phyloP scores from a whole-genome alignment of 208 protist genomes.

The Leishmania tropica region DNA sequence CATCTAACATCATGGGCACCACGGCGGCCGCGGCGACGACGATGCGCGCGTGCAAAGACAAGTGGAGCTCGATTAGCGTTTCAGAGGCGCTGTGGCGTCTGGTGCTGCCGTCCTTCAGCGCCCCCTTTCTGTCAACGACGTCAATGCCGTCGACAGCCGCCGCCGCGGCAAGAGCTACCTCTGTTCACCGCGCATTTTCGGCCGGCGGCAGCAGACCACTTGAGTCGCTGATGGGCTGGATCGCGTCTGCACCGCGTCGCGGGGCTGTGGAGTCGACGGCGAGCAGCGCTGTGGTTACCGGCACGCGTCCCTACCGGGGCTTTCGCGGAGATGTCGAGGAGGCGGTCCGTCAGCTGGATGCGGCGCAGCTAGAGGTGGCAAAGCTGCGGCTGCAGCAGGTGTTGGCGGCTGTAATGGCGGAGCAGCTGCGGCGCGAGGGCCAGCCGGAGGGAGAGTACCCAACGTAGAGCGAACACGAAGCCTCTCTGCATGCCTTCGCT shows the following conservation, averaged over 20 bases:
- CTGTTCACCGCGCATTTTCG: background rate
- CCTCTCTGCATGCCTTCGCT: background rate
- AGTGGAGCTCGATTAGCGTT: conserved; percentile 24
- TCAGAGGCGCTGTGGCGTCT: conserved; percentile 25
- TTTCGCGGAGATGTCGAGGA: conserved; percentile 33
- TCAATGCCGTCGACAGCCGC: background rate
- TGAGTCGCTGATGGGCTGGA: background rate
- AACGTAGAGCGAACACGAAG: background rate
- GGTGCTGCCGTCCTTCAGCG: conserved; percentile 23
- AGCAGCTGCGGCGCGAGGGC: conserved; percentile 4
- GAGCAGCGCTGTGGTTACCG: background rate
- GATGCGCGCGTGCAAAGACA: conserved; percentile 16
- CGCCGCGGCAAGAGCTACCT: background rate
- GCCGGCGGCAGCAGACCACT: background rate
- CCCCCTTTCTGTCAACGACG: conserved; percentile 8
- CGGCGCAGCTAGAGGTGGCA: conserved; percentile 38
- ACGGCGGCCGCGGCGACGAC: background rate
- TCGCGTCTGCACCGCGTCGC: background rate
- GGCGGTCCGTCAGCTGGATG: conserved; percentile 24
- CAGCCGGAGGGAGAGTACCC: background rate
- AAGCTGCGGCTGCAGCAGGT: conserved; percentile 36
- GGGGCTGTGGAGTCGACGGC: background rate
- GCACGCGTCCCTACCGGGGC: conserved; percentile 10
- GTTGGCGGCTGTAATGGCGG: conserved; percentile 17
- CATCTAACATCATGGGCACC: background rate